Evolutionary conservation across 208 protist genomes (phyloP).

Genomic region (Spongospora subterranea): DNA sequence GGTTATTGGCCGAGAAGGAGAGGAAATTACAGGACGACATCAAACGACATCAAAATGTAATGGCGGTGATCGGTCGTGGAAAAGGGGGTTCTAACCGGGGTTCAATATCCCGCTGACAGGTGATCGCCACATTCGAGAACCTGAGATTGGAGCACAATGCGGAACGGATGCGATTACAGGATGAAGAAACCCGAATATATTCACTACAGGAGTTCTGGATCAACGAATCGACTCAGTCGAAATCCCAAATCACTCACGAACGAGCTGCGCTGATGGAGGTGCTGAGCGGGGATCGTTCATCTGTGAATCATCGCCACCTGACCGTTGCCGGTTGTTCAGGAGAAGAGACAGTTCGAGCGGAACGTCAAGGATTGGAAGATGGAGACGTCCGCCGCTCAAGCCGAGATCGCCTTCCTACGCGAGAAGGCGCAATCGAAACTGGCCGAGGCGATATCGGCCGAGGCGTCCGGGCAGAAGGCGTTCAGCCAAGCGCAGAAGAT

Average conservation of each 20-base stretch:
- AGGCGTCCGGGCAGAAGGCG: not conserved
- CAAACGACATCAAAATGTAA: not conserved
- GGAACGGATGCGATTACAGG: not conserved
- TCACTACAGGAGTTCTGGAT: slow-evolving; percentile 37
- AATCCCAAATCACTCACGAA: slow-evolving; percentile 27
- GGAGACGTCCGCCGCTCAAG: not conserved
- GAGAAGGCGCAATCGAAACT: slow-evolving; percentile 15
- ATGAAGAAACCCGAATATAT: not conserved
- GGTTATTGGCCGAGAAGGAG: slow-evolving; percentile 3
- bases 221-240: not conserved
- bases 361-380: slow-evolving; percentile 34
- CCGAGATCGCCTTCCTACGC: slow-evolving; percentile 43
- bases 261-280: slow-evolving; percentile 5
- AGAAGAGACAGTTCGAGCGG: not conserved
- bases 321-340: not conserved
- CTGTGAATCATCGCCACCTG: not conserved
- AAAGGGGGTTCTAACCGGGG: not conserved
- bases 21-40: not conserved
- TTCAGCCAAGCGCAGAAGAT: slow-evolving; percentile 26
- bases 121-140: slow-evolving; percentile 42
- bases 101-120: not conserved
- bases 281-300: not conserved
- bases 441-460: not conserved
- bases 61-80: not conserved
- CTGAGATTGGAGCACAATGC: slow-evolving; percentile 16